A percentile compares a stretch with the other conserved stretches of the same genome.
These are phyloP conservation scores for Alternaria sp. DNA, from an alignment of 2,329 filamentous ascomycete species.

Conservation along the genomic window DNA sequence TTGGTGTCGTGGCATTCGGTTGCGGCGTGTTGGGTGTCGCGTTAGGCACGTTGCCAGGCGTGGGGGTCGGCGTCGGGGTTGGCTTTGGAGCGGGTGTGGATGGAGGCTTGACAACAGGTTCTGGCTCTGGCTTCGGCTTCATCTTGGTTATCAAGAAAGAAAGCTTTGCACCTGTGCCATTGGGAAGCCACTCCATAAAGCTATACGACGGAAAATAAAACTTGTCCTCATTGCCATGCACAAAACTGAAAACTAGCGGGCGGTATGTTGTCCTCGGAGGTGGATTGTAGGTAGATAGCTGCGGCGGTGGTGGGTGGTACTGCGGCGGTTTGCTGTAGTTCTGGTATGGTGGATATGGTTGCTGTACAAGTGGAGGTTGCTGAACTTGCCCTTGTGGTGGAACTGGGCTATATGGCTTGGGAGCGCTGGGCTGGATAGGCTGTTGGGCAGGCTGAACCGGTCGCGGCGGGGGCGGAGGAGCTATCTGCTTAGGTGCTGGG, in stretches of 20 bases:
- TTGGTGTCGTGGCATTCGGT: constrained; percentile 12
- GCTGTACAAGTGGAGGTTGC: constrained; percentile 29
- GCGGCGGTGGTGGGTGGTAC: constrained; percentile 35
- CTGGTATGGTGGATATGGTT: constrained; percentile 31
- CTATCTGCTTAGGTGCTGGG: constrained; percentile 21
- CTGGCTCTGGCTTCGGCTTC: constrained; percentile 52
- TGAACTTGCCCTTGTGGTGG: constrained; percentile 23
- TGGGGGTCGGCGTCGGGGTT: background rate
- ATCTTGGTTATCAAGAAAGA: constrained; percentile 82
- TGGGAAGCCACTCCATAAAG: constrained; percentile 74
- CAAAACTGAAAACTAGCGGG: constrained; percentile 52
- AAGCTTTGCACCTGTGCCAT: constrained; percentile 70
- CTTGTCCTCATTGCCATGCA: constrained; percentile 68
- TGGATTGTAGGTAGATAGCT: constrained; percentile 47
- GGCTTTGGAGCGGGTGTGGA: constrained; percentile 41
- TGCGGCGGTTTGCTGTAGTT: constrained; percentile 36
- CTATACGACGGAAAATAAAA: constrained; percentile 82
- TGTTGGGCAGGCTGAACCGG: constrained; percentile 28
- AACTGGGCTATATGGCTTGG: constrained; percentile 16
- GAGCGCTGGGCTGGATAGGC: constrained; percentile 13
- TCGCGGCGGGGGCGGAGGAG: constrained; percentile 24
- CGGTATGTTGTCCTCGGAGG: constrained; percentile 55
- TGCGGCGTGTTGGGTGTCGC: constrained; percentile 15
- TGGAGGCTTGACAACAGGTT: constrained; percentile 51
- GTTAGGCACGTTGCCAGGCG: constrained; percentile 10